Evolutionary conservation across 2,329 filamentous ascomycete species (phyloP), one percentile per base, ranked within the genome.

Genomic region (Dothideomycetidae sp.): DNA sequence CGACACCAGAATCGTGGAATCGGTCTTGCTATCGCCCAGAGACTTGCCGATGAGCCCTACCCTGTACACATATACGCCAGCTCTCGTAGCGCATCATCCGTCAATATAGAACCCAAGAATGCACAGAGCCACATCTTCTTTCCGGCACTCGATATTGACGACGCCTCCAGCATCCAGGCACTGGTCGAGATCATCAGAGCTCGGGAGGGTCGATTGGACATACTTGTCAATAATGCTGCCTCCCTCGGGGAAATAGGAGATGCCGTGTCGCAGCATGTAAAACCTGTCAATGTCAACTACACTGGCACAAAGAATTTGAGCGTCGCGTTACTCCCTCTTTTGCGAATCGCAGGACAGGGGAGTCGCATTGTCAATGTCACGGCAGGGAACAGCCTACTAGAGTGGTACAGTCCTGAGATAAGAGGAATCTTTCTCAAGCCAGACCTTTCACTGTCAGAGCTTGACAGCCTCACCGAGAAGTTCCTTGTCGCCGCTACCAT

Each of bases 221-320:
- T 59, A 4, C 46, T 60, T 15, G 49, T 61, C 38, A 56, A 59
- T 42, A 59, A 59, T 48, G 53, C 54, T 2, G 51, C 50, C n/a
- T 43, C 56, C 26, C 56, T 56, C 19, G n/a, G n/a, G n/a, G 54
- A 55, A 15, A 44, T 48, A 21, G 49, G 36, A 17, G 58, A 61
- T 42, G 54, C 63, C 18, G 60, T 63, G 41, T 44, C 52, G 12
- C 50, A 54, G 38, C 36, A 40, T 5, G 37, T 50, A 21, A 50
- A 54, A 35, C 44, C 41, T 12, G 54, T 49, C 13, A 49, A 55
- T 34, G 50, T 53, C 21, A 58, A 58, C 37, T 60, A 55, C 37
- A 41, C 48, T 31, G 56, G 55, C 21, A 56, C 52, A 5, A 37
- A 55, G n/a, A 46, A 54, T 47, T 53, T 57, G 52, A 56, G 54